Base-by-base conservation (phyloP, 2,329 filamentous ascomycete species). In the Colletotrichum karsti region DNA sequence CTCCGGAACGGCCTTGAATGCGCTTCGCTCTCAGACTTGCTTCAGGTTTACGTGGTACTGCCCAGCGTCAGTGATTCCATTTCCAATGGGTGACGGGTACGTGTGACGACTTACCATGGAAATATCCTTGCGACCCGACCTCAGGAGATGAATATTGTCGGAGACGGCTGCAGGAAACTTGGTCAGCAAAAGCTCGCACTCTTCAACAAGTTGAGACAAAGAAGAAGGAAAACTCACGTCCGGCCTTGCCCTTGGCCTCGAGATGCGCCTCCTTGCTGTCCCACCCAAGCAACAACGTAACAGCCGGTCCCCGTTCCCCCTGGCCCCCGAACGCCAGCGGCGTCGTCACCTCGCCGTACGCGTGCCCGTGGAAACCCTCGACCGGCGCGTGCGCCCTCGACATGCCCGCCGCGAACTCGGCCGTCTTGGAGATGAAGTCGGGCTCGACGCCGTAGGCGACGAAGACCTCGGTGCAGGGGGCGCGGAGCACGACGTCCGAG, bases 401-500 rank as follows among this genome's bases (percentile, higher is more conserved):
- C 71, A 80, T 72, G n/a, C 75, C 72, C 39, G 73, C 71, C 24
- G 77, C 73, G 56, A 79, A 82, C 7, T 67, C 70, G 6, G 61
- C 57, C 35, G 54, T 61, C 28, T 62, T 64, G 22, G 41, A 61
- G 24, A 67, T 22, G 56, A 73, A 74, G 15, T 55, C 64, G 1
- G 77, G 70, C 3, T 78, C 74, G 8, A 74, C 71, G 55, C 76
- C 79, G 71, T 76, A 78, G 22, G 75, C 76, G 22, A 76, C 75
- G 58, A 81, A 75, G 48, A 82, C 71, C 71, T 82, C 80, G n/a
- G 79, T 81, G 66, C 76, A 76, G 22, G 80, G 79, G 5, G 79
- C 77, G 41, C 71, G 73, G 9, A 82, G 73, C 1, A 75, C 77
- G n/a, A 65, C 72, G 22, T 71, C 73, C 67, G n/a, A n/a, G 71